Percentiles rank a stretch among this genome's conserved stretches.
phyloP scores from a whole-genome alignment of 805 yeast species.

The Cyberlindnera sargentensis region DNA sequence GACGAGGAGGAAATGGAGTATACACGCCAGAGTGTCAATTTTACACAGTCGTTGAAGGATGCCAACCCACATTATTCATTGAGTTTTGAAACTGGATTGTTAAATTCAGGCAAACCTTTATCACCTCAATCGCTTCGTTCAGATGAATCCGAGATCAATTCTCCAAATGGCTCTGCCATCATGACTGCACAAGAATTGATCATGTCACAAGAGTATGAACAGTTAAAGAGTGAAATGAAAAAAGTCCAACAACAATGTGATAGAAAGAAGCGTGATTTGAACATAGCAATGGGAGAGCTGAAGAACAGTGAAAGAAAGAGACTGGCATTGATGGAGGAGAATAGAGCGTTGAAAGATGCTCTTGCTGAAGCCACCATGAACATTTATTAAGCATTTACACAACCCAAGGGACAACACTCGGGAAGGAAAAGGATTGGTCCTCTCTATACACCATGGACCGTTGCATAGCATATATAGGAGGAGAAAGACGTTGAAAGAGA shows the following conservation, averaged over 20 bases:
- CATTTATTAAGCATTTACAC: neutral
- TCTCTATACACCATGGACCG: no score
- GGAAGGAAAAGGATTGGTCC: no score
- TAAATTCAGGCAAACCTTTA: conserved; percentile 12
- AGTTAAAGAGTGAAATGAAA: conserved; percentile 8
- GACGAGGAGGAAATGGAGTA: neutral
- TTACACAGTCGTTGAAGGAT: no score
- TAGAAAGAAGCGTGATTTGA: conserved; percentile 26
- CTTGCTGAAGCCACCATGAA: conserved; percentile 19
- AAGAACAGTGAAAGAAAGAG: conserved; percentile 32
- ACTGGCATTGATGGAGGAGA: conserved; percentile 29
- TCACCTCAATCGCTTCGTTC: conserved; percentile 33
- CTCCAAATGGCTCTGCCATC: conserved; percentile 10
- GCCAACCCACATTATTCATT: neutral
- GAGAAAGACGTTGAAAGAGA: no score
- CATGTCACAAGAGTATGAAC: conserved; percentile 2
- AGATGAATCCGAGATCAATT: conserved; percentile 16
- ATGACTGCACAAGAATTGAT: neutral
- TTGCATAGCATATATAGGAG: no score
- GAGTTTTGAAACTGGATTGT: neutral
- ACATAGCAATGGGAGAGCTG: conserved; percentile 25
- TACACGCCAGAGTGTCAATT: neutral
- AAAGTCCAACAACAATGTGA: conserved; percentile 28
- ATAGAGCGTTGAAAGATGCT: conserved; percentile 27
- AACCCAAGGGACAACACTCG: no score